Evolutionary conservation across 108 stramenopile species (phyloP).

Genomic region (Pinguiococcus pyrenoidosus): DNA sequence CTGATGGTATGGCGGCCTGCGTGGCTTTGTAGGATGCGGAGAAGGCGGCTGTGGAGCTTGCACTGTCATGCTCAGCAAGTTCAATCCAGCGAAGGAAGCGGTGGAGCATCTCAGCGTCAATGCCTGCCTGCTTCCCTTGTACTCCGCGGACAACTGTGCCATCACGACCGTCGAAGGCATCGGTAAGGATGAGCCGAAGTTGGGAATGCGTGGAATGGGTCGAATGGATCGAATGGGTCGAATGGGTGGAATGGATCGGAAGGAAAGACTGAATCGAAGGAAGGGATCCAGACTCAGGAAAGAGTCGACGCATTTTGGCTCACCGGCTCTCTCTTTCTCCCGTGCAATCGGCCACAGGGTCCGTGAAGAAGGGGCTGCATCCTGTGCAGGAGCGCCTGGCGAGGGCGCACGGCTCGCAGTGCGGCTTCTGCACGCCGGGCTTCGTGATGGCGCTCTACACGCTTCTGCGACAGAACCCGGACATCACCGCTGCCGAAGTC

Average conservation of each 20-base stretch:
- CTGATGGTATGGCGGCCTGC: too few species aligned
- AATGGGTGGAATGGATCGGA: too few species aligned
- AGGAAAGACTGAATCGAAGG: too few species aligned
- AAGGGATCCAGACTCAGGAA: too few species aligned
- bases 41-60: slow-evolving; percentile 92
- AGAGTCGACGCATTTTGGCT: too few species aligned
- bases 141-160: neutral
- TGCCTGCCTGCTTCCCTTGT: slow-evolving; percentile 1
- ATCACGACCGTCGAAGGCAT: slow-evolving; percentile 1
- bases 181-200: too few species aligned
- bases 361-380: slow-evolving; percentile 56
- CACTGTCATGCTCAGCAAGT: slow-evolving; percentile 47
- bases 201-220: too few species aligned
- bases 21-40: slow-evolving; percentile 59
- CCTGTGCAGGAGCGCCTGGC: slow-evolving; percentile 81
- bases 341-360: too few species aligned
- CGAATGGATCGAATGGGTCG: too few species aligned
- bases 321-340: too few species aligned
- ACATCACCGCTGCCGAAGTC: slow-evolving; percentile 33
- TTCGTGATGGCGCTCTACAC: slow-evolving; percentile 80
- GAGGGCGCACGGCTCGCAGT: slow-evolving; percentile 83
- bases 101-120: neutral
- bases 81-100: neutral
- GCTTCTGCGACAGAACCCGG: slow-evolving; percentile 38
- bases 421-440: slow-evolving; percentile 92